phyloP scores from a whole-genome alignment of 345 rosid genomes.

The Citrus inodora region DNA sequence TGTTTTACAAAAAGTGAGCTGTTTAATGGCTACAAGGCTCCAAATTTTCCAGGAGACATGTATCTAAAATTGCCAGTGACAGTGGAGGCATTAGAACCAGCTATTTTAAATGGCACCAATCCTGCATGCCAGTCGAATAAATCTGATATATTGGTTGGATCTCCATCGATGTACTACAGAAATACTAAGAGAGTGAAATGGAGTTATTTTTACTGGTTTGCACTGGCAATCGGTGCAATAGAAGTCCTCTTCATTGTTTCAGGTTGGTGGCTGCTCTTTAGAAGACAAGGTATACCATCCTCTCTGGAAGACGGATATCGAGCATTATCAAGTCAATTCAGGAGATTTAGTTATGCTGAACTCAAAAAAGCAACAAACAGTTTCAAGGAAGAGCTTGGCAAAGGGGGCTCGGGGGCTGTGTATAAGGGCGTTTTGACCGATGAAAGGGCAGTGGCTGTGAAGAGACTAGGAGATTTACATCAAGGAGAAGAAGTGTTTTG shows the following conservation, averaged over 20 bases:
- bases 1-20: conserved; percentile 24
- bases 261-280: conserved; percentile 34
- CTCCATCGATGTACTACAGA: conserved; percentile 17
- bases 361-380: conserved; percentile 34
- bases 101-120: conserved; percentile 5
- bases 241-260: conserved; percentile 25
- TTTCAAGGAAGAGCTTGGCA: conserved; percentile 39
- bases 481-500: conserved; percentile 48
- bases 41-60: conserved; percentile 21
- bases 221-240: conserved; percentile 26
- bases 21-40: conserved; percentile 32
- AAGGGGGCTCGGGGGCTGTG: conserved; percentile 48
- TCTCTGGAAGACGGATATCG: conserved; percentile 25
- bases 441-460: conserved; percentile 47
- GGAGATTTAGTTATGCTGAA: conserved; percentile 30
- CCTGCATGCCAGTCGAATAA: neutral
- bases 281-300: conserved; percentile 3
- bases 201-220: conserved; percentile 38
- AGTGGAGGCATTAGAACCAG: neutral
- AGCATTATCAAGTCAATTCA: conserved; percentile 22
- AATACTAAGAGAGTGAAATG: conserved; percentile 26
- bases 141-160: neutral
- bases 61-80: conserved; percentile 31
- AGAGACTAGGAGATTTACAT: conserved; percentile 38
- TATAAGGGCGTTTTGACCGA: conserved; percentile 41